Evolutionary conservation across 495 filamentous ascomycete species (phyloP).

Genomic region (Neurospora sp.): DNA sequence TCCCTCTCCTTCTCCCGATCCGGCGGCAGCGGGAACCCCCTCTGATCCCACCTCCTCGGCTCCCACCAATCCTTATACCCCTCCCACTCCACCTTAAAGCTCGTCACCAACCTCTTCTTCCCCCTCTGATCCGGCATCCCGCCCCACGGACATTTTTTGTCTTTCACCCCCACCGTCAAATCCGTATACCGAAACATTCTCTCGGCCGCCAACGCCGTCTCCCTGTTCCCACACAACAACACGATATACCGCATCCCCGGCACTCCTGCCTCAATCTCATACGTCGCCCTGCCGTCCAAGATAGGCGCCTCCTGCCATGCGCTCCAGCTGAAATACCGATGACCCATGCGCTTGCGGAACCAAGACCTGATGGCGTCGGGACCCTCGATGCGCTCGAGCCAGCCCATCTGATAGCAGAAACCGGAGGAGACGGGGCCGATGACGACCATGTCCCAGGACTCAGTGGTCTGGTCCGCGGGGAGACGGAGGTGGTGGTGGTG

Average conservation of each 20-base stretch:
- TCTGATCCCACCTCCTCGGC: not conserved
- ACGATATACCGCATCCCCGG: not conserved
- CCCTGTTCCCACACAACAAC: not conserved
- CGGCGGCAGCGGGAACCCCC: not conserved
- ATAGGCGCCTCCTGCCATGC: not conserved
- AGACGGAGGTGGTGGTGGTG: not conserved
- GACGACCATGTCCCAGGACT: not conserved
- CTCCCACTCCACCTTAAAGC: not conserved
- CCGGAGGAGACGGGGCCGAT: not conserved
- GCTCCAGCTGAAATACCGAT: not conserved
- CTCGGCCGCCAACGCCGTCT: not conserved
- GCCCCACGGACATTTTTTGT: not conserved
- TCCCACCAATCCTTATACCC: not conserved
- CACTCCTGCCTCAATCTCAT: not conserved
- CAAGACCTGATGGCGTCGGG: not conserved
- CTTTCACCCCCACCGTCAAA: not conserved
- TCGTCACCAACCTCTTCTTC: not conserved
- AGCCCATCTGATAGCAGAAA: not conserved
- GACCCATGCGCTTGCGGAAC: not conserved
- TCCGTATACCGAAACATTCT: not conserved
- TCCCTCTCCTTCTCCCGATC: not conserved
- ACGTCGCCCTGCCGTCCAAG: not conserved
- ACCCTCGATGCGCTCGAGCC: not conserved
- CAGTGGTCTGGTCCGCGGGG: not conserved
- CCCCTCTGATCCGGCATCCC: not conserved